phyloP scores from a whole-genome alignment of 345 rosid species.

The Brassica juncea region DNA sequence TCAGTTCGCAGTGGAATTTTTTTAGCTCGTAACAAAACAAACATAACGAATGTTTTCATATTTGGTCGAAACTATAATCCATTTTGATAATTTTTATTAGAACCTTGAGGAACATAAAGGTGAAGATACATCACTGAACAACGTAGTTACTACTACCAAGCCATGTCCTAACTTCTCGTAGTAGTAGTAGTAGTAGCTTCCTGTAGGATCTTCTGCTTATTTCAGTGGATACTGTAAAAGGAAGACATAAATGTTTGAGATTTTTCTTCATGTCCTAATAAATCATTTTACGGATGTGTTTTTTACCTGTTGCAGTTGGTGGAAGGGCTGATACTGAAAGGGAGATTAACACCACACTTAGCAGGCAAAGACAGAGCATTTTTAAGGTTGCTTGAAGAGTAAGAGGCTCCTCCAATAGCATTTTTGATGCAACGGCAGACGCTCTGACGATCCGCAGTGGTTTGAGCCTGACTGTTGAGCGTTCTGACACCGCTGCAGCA shows the following conservation, averaged over 20 bases:
- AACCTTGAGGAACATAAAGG: slow-evolving; percentile 7
- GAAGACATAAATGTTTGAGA: neutral
- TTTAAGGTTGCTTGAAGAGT: slow-evolving; percentile 30
- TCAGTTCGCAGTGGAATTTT: neutral
- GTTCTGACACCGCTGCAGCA: slow-evolving; percentile 55
- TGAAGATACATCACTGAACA: slow-evolving; percentile 20
- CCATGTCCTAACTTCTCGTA: slow-evolving; percentile 15
- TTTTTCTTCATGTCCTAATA: neutral
- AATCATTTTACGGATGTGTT: neutral
- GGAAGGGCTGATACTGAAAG: slow-evolving; percentile 54
- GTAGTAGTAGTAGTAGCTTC: slow-evolving; percentile 14
- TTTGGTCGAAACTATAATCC: neutral
- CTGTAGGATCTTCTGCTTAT: neutral
- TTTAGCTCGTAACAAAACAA: neutral
- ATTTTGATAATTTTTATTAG: neutral
- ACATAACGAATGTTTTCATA: neutral
- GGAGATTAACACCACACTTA: slow-evolving; percentile 52
- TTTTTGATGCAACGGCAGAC: slow-evolving; percentile 55
- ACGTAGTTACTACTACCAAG: slow-evolving; percentile 11
- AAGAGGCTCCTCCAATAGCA: slow-evolving; percentile 29
- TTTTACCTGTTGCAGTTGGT: slow-evolving; percentile 52
- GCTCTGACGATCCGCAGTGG: slow-evolving; percentile 52
- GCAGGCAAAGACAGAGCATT: slow-evolving; percentile 46
- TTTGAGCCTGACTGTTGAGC: slow-evolving; percentile 46
- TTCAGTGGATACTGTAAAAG: slow-evolving; percentile 24